Evolutionary conservation across 2,329 filamentous ascomycete species (phyloP), one percentile per base, ranked within the genome.

Genomic region (Xylaria hypoxylon): DNA sequence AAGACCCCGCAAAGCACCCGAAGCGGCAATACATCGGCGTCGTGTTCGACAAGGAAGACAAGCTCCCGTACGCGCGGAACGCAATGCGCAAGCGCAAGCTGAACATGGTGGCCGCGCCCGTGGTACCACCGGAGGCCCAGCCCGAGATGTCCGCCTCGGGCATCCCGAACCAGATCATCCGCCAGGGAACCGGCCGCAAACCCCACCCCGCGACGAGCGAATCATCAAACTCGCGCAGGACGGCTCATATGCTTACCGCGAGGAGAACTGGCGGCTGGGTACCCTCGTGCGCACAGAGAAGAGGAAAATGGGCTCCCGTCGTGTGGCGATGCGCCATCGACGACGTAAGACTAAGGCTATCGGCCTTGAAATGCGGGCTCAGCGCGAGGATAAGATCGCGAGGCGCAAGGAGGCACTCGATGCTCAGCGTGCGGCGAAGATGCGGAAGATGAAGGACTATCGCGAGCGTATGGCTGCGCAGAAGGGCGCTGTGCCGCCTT

Each of bases 1-100:
- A 91, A 77, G 95, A 99, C 77, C 94, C 94, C 0, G 80, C 86
- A 35, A 86, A 85, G 65, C 93, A 98, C 79, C 92, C 94, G 0
- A 92, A 93, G 72, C 88, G 94, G 67, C 93, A 97, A 79, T 99
- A 94, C 84, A 99, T 99, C 75, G 96, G 96, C 68, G 91, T 99
- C 22, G 92, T 92, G 38, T 94, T 97, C 79, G 87, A 94, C 78
- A 93, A 93, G 77, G 84, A 89, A 17, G 92, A 96, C 74, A 88
- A 84, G 35, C 87, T 99, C 1, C 96, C 96, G 0, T 89, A 92
- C 76, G 90, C 92, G 0, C 81, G 80, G 28, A 91, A 95, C 77
- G 90, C 91, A 3, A 88, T 91, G 68, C 88, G 92, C 62, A 87
- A 90, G 74, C 87, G 96, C 71, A 87, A 89, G 59, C 85, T 99